These are phyloP conservation scores for Chytridium lagenaria DNA, from an alignment of 371 early-diverging fungal species.

Conservation along the genomic window DNA sequence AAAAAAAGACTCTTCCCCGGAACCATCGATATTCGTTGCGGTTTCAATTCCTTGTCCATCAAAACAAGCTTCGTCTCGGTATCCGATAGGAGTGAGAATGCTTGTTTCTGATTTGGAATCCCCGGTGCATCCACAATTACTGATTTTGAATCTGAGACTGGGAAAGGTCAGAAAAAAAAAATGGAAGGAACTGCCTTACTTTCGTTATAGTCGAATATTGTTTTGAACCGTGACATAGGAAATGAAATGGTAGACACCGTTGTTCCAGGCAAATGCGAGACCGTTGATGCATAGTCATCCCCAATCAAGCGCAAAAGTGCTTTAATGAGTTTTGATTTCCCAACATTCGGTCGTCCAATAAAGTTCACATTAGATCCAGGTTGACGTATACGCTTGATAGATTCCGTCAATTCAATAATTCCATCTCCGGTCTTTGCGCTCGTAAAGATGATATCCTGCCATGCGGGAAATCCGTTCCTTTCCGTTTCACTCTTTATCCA, in stretches of 20 bases:
- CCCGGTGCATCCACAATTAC: slow-evolving; percentile 40
- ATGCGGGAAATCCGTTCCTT: not conserved
- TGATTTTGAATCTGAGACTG: not conserved
- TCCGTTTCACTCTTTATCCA: slow-evolving; percentile 1
- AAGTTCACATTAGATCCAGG: slow-evolving; percentile 26
- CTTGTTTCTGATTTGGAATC: slow-evolving; percentile 23
- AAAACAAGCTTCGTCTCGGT: slow-evolving; percentile 20
- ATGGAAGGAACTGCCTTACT: not conserved
- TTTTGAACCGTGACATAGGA: not conserved
- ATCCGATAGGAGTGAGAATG: slow-evolving; percentile 29
- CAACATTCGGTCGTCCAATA: slow-evolving; percentile 40
- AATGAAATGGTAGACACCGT: not conserved
- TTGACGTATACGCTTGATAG: slow-evolving; percentile 1
- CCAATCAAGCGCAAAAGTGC: not conserved
- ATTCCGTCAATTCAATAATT: slow-evolving; percentile 18
- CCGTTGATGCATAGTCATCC: not conserved
- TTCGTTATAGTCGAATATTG: slow-evolving; percentile 2
- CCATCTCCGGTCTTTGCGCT: slow-evolving; percentile 35
- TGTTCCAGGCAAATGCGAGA: slow-evolving; percentile 17
- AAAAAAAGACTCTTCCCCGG: slow-evolving; percentile 22
- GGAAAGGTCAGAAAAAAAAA: not conserved
- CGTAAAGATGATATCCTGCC: slow-evolving; percentile 27
- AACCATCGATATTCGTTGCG: not conserved
- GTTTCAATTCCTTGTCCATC: slow-evolving; percentile 18
- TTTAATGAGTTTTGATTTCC: slow-evolving; percentile 29